Evolutionary conservation across 2,329 filamentous ascomycete genomes (phyloP).

Genomic region (Incumbomyces delicatus): DNA sequence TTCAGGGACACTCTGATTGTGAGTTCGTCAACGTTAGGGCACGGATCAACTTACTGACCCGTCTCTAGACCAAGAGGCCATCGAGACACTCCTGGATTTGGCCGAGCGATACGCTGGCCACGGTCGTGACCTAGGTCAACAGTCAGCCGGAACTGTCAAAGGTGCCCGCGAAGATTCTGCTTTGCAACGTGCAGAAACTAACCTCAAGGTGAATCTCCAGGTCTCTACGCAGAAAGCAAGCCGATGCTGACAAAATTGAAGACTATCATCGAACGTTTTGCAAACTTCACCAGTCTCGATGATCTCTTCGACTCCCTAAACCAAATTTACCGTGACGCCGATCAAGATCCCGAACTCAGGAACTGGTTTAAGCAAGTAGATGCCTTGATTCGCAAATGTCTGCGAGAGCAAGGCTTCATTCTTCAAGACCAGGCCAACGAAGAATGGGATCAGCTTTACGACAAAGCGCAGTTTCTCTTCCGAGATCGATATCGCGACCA

Average conservation of each 20-base stretch:
- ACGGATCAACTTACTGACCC: background rate
- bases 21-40: constrained; percentile 24
- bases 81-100: constrained; percentile 73
- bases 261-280: constrained; percentile 86
- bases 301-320: constrained; percentile 79
- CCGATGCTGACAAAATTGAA: constrained; percentile 46
- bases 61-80: constrained; percentile 63
- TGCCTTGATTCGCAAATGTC: constrained; percentile 66
- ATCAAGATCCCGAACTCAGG: constrained; percentile 75
- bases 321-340: constrained; percentile 75
- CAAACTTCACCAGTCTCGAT: constrained; percentile 82
- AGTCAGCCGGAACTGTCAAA: constrained; percentile 60
- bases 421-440: constrained; percentile 68
- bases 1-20: constrained; percentile 89
- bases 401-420: constrained; percentile 85
- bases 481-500: constrained; percentile 80
- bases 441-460: constrained; percentile 77
- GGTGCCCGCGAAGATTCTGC: constrained; percentile 56
- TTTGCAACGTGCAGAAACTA: constrained; percentile 62
- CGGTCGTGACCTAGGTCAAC: constrained; percentile 53
- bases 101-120: constrained; percentile 79
- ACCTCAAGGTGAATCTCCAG: constrained; percentile 57
- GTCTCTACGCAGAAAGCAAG: constrained; percentile 27
- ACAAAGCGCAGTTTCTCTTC: constrained; percentile 75
- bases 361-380: constrained; percentile 79